These are phyloP conservation scores for Botrytis pseudocinerea DNA, from an alignment of 2,329 filamentous ascomycete genomes.

Conservation along the genomic window DNA sequence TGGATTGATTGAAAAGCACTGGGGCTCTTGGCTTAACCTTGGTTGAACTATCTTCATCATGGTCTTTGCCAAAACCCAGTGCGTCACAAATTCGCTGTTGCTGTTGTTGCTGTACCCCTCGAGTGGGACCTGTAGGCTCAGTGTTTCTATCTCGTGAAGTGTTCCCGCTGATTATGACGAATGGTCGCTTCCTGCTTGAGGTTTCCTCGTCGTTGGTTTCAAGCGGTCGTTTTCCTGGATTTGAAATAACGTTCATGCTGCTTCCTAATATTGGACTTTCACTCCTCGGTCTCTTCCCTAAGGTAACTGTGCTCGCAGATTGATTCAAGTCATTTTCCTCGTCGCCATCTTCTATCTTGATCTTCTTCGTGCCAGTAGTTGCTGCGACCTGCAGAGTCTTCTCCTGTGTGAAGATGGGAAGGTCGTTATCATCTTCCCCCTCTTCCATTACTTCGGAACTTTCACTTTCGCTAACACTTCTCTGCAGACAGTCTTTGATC, in stretches of 20 bases:
- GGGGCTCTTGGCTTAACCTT: background rate
- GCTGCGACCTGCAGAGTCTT: background rate
- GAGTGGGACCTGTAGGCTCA: background rate
- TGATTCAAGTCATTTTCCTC: background rate
- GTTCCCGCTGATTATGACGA: background rate
- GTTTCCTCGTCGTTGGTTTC: background rate
- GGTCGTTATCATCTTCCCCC: background rate
- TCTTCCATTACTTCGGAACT: background rate
- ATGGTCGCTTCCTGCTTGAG: constrained; percentile 3
- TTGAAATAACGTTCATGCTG: background rate
- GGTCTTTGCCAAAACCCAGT: background rate
- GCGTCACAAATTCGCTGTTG: background rate
- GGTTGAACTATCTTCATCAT: background rate
- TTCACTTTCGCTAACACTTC: background rate
- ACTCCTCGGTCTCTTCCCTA: background rate
- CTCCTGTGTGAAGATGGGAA: background rate
- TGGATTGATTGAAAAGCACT: background rate
- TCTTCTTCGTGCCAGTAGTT: background rate
- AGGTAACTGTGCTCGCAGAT: background rate
- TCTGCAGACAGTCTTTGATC: background rate
- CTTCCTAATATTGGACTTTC: constrained; percentile 14
- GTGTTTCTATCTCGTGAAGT: background rate
- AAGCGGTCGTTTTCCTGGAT: background rate
- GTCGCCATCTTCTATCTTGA: background rate
- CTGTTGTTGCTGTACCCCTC: background rate